Percentiles rank a stretch among this genome's conserved stretches.
Evolutionary conservation across 2,329 filamentous ascomycete species (phyloP).

Genomic region (Blumeria graminis): DNA sequence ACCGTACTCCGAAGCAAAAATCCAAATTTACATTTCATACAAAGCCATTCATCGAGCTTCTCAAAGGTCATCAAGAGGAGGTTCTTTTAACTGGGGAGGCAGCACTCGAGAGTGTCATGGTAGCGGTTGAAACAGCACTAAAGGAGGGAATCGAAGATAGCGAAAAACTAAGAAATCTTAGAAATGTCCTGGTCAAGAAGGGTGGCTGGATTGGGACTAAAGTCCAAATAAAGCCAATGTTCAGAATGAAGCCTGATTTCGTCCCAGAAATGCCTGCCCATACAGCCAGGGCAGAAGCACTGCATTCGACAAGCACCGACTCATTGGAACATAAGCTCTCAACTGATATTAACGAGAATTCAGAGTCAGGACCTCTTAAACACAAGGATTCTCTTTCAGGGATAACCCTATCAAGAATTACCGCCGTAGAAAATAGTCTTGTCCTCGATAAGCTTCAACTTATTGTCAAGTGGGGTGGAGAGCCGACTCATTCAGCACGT

Average conservation of each 20-base stretch:
- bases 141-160: conserved; percentile 60
- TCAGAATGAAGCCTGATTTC: conserved; percentile 58
- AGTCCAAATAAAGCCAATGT: conserved; percentile 98
- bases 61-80: conserved; percentile 90
- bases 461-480: conserved; percentile 97
- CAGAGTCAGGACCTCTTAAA: conserved; percentile 24
- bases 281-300: background rate
- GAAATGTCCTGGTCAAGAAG: conserved; percentile 77
- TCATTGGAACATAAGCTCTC: background rate
- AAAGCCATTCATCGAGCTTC: conserved; percentile 77
- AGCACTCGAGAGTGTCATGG: conserved; percentile 66
- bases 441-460: conserved; percentile 90
- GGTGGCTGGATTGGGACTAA: conserved; percentile 88
- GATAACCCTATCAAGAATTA: conserved; percentile 79
- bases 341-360: conserved; percentile 7
- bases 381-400: conserved; percentile 71
- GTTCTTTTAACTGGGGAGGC: conserved; percentile 82
- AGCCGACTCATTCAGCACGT: conserved; percentile 87
- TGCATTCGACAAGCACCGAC: conserved; percentile 2
- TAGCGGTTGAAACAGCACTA: conserved; percentile 65
- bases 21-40: conserved; percentile 99
- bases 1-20: conserved; percentile 95
- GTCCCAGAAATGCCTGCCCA: conserved; percentile 8
- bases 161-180: conserved; percentile 62
- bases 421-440: conserved; percentile 76